Percentiles rank a stretch among this genome's conserved stretches.
Evolutionary conservation across 306 rosid genomes (phyloP).

Genomic region (Geum urbanum): DNA sequence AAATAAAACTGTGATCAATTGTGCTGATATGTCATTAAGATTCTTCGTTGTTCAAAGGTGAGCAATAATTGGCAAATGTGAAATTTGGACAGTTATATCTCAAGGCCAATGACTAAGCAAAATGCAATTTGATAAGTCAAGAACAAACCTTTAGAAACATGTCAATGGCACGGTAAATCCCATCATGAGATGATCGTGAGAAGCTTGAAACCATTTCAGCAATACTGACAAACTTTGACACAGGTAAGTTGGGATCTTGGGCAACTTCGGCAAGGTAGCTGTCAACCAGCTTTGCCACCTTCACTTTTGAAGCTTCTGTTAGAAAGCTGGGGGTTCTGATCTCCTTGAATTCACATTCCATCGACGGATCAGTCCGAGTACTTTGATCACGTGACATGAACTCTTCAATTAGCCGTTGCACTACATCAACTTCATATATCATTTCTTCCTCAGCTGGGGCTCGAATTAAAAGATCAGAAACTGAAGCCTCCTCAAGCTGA

Average conservation of each 20-base stretch:
- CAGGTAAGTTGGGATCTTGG: constrained; percentile 61
- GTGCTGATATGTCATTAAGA: background rate
- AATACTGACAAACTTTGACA: constrained; percentile 48
- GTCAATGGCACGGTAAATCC: constrained; percentile 87
- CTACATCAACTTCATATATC: constrained; percentile 53
- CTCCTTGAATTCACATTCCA: constrained; percentile 65
- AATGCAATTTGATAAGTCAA: background rate
- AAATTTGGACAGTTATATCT: too few relatives aligned
- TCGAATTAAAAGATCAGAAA: constrained; percentile 59
- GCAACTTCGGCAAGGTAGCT: constrained; percentile 79
- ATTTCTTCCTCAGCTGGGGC: constrained; percentile 43
- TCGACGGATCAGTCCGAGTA: constrained; percentile 35
- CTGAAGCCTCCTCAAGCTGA: constrained; percentile 71
- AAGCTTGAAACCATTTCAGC: constrained; percentile 68
- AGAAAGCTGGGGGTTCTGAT: constrained; percentile 50
- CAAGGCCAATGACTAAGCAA: background rate
- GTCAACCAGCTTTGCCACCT: constrained; percentile 82
- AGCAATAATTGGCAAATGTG: background rate
- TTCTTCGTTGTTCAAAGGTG: background rate
- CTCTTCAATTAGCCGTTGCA: constrained; percentile 74
- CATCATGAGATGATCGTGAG: constrained; percentile 73
- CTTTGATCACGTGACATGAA: constrained; percentile 43
- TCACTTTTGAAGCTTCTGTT: constrained; percentile 52
- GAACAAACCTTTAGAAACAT: constrained; percentile 69
- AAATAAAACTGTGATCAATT: background rate